These are phyloP conservation scores for Paramecium tetraurelia DNA, from an alignment of 73 alveolate genomes.

Conservation along the genomic window DNA sequence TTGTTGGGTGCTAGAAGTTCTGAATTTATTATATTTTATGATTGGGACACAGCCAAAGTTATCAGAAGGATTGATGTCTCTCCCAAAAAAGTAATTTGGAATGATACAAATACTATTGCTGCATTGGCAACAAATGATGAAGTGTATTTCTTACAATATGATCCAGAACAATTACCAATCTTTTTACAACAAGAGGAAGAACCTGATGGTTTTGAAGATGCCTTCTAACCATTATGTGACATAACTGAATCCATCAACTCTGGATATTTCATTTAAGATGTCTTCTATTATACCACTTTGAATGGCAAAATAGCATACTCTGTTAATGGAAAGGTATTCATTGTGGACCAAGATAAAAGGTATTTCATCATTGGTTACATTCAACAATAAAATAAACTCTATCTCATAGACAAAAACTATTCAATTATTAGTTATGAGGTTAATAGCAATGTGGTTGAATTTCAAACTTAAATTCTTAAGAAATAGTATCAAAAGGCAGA, in stretches of 20 bases:
- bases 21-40: slow-evolving; percentile 93
- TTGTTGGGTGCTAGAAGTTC: slow-evolving; percentile 89
- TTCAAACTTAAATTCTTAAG: slow-evolving; percentile 61
- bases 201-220: slow-evolving; percentile 94
- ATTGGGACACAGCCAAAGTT: slow-evolving; percentile 85
- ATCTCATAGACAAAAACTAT: slow-evolving; percentile 81
- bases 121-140: slow-evolving; percentile 89
- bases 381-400: slow-evolving; percentile 71
- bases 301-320: slow-evolving; percentile 86
- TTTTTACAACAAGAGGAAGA: slow-evolving; percentile 65
- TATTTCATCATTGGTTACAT: slow-evolving; percentile 81
- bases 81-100: slow-evolving; percentile 93
- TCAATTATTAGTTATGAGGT: slow-evolving; percentile 71
- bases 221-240: slow-evolving; percentile 85
- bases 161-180: slow-evolving; percentile 74
- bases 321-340: slow-evolving; percentile 83
- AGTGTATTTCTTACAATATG: slow-evolving; percentile 84
- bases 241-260: slow-evolving; percentile 78
- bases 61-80: slow-evolving; percentile 94
- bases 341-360: neutral
- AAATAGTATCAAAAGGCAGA: slow-evolving; percentile 71
- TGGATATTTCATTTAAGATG: slow-evolving; percentile 86
- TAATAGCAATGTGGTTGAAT: slow-evolving; percentile 63
- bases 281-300: slow-evolving; percentile 78
- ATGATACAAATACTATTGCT: slow-evolving; percentile 71